These are phyloP conservation scores for Amaranthus tricolor DNA, from an alignment of 179 eudicot species.

Conservation along the genomic window DNA sequence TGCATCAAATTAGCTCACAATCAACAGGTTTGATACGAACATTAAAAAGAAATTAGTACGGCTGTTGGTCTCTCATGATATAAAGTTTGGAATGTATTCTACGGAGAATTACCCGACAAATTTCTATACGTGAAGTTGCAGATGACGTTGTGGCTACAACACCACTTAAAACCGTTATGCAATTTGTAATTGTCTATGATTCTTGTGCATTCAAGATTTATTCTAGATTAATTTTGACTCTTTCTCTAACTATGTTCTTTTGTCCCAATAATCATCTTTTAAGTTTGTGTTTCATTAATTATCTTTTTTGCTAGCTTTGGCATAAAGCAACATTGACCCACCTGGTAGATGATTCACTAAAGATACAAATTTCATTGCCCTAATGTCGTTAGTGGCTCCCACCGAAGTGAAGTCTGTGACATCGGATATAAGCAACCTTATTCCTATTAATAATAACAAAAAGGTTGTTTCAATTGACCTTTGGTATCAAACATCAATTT, in stretches of 20 bases:
- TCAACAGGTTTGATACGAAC: not conserved
- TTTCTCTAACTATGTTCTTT: too few species aligned
- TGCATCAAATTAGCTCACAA: not conserved
- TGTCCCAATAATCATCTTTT: too few species aligned
- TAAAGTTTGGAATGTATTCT: not conserved
- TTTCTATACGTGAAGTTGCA: not conserved
- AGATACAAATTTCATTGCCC: not conserved
- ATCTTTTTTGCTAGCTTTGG: too few species aligned
- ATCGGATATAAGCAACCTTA: too few species aligned
- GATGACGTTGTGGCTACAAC: not conserved
- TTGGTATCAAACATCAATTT: too few species aligned
- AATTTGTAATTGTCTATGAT: conserved; percentile 1
- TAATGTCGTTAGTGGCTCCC: too few species aligned
- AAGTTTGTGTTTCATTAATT: too few species aligned
- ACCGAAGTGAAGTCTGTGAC: too few species aligned
- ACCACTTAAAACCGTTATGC: not conserved
- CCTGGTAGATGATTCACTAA: not conserved
- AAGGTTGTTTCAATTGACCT: not conserved
- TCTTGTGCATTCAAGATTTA: too few species aligned
- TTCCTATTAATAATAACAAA: not conserved
- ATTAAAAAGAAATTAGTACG: not conserved
- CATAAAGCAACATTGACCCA: too few species aligned
- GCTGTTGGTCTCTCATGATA: not conserved
- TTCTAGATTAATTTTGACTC: too few species aligned
- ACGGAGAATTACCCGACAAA: not conserved